Percentiles rank a stretch among this genome's conserved stretches.
Conservation (phyloP, 352 stramenopile genomes). For the Phytophthora tubulina region DNA sequence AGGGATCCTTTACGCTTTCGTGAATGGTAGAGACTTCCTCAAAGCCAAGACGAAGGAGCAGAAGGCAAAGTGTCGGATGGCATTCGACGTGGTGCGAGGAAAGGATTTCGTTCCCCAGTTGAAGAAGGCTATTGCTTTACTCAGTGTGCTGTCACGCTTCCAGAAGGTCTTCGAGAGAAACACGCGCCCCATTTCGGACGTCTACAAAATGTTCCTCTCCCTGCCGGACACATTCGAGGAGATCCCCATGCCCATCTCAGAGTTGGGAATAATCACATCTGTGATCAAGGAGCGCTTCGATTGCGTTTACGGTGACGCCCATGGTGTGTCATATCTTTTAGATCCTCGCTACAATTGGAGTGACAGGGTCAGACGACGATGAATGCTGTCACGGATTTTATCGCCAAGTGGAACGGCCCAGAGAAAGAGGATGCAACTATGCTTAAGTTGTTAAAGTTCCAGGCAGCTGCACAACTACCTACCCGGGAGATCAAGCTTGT, state of each 20-base stretch:
- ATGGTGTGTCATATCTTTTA: background rate
- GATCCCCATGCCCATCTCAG: background rate
- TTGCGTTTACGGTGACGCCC: background rate
- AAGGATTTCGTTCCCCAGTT: background rate
- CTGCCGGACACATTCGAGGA: background rate
- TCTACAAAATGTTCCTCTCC: slow-evolving; percentile 6
- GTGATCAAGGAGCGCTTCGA: background rate
- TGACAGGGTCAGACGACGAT: background rate
- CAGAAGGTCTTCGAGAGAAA: slow-evolving; percentile 15
- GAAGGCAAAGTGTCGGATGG: background rate
- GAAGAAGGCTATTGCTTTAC: no score
- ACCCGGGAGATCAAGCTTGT: no score
- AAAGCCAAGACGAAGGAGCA: background rate
- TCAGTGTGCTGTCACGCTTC: no score
- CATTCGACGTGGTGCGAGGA: background rate
- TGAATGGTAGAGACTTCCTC: slow-evolving; percentile 1
- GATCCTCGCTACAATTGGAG: background rate
- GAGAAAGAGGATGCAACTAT: no score
- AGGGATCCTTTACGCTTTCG: slow-evolving; percentile 3
- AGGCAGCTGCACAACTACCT: no score
- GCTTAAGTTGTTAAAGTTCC: no score
- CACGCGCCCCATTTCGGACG: background rate
- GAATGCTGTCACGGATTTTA: no score
- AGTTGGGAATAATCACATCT: background rate
- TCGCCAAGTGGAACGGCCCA: no score